phyloP scores from a whole-genome alignment of 306 rosid genomes.

The Astragalus membranaceus region DNA sequence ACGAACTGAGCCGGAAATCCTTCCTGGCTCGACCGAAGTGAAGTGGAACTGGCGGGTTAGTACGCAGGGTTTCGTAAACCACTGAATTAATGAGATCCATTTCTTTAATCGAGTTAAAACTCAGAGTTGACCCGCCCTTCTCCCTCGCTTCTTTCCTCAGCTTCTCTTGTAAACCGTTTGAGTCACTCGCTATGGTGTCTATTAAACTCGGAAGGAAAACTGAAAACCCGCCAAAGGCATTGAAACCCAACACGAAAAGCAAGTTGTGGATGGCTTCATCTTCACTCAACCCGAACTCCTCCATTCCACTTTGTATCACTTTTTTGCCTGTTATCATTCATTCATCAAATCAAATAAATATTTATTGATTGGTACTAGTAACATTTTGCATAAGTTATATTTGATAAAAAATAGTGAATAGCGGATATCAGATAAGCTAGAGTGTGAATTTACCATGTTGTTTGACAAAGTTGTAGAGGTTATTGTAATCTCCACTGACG shows the following conservation, averaged over 20 bases:
- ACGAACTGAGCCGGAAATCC: constrained; percentile 57
- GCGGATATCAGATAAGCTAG: no score
- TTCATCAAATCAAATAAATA: not conserved
- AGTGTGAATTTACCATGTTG: constrained; percentile 41
- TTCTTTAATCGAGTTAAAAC: constrained; percentile 50
- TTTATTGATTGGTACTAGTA: no score
- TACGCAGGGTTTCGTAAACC: constrained; percentile 76
- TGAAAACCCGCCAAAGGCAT: constrained; percentile 82
- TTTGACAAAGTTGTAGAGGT: constrained; percentile 44
- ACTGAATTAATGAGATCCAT: constrained; percentile 60
- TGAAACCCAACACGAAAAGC: constrained; percentile 76
- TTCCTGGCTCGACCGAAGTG: constrained; percentile 79
- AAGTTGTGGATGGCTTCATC: constrained; percentile 73
- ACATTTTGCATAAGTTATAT: no score
- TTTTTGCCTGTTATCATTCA: constrained; percentile 46
- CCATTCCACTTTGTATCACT: constrained; percentile 45
- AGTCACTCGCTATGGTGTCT: constrained; percentile 29
- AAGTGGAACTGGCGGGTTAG: constrained; percentile 79
- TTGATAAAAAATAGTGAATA: no score
- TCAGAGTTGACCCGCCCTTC: constrained; percentile 50
- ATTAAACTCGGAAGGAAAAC: constrained; percentile 58
- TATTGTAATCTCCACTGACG: constrained; percentile 57
- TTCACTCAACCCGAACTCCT: constrained; percentile 62
- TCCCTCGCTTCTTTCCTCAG: constrained; percentile 55
- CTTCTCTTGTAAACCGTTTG: constrained; percentile 47